Base-by-base conservation (phyloP, 805 yeast species). In the Candida ponderosae region DNA sequence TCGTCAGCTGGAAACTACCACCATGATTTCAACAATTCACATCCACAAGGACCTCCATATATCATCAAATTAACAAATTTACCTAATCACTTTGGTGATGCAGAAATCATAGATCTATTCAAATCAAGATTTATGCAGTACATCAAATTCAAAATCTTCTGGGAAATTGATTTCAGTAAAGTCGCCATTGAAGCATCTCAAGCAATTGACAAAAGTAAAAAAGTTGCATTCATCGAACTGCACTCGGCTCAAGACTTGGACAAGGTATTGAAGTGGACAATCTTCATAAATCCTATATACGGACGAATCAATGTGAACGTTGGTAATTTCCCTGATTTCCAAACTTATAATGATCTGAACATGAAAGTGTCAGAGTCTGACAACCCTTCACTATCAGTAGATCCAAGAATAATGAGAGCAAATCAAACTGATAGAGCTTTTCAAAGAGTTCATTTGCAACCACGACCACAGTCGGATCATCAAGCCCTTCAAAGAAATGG, bases 191-290 rank as follows among this genome's bases (percentile, higher is more conserved):
- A 40, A 27, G 46, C 48, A n/a, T 11, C 36, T 1, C 44, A 38
- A 40, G 59, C 47, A 2, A 29, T 53, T n/a, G 45, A 50, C 19
- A 47, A 41, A 28, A 61, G 64, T 31, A 71, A 65, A 44, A 79
- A 77, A 50, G 76, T 81, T 20, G 77, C 85, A 2, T 78, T 81
- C 55, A 77, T 77, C 1, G 82, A 79, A 43, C 53, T 81, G 42
- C 51, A 56, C n/a, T 57, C 70, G 7, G 58, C 63, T n/a, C 61
- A 63, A 9, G 80, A 77, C 29, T 60, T 79, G 48, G 66, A 66
- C 32, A 77, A 74, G 45, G 81, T 73, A 23, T 53, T 78, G 37
- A 80, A 76, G 51, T 77, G 85, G 77, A 70, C 60, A 34, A 24
- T 24, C 6, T 6, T 7, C 5, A 13, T 24, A 13, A 24, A 13